Evolutionary conservation across 441 rosid genomes (phyloP), one percentile per base, ranked within the genome.

Genomic region (Erodium moschatum): DNA sequence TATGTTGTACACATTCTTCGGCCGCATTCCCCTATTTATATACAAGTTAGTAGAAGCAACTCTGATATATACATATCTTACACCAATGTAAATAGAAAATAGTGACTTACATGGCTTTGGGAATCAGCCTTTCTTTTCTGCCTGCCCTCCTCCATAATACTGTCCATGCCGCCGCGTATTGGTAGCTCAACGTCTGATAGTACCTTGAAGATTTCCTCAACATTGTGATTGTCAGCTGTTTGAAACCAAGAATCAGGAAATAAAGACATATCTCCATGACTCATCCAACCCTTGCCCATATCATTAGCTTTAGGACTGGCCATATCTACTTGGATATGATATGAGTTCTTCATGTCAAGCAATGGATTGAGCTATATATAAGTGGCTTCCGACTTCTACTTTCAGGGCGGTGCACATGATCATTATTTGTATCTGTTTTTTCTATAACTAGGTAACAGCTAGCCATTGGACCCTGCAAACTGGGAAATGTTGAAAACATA

Each of bases 221-320:
- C 63, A 58, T 58, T 58, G 63, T 58, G 13, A 58, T 13, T 56
- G 6, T 3, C 27, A 15, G 63, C 16, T 19, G 61, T 58, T 9
- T 58, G 63, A 58, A 58, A 58, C 63, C 63, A 58, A 58, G 63
- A 58, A 58, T 58, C 63, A 58, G 29, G 31, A 20, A 58, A 19
- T 58, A 11, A 21, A 19, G 63, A 58, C 24, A 58, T 2, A 20
- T 58, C 63, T 58, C 63, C 63, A 56, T 18, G 27, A 56, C 16
- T 19, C 19, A 21, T 1, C 7, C 29, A 58, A 9, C 29, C 2
- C n/a, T 10, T 58, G 29, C 63, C 31, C 29, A 58, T 58, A 58
- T 58, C 63, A 58, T 58, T 58, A 56, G 62, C 24, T 56, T 56
- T 56, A n/a, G n/a, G n/a, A n/a, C n/a, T n/a, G 20, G 61, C 61